Evolutionary conservation across 495 filamentous ascomycete species (phyloP).

Genomic region (Aspergillus bridgeri): DNA sequence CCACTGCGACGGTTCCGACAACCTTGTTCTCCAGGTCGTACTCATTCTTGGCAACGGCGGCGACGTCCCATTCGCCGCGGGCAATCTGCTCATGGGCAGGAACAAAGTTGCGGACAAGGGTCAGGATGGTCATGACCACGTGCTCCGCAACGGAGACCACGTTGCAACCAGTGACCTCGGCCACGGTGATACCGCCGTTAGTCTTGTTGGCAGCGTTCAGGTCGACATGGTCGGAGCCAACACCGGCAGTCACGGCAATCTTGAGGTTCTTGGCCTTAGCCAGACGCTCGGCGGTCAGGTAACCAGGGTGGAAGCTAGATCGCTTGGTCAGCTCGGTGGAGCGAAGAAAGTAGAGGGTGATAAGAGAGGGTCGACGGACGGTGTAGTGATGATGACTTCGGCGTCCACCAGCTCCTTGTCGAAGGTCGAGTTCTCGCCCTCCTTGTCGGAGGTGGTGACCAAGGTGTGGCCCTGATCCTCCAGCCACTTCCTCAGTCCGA

Average conservation of each 20-base stretch:
- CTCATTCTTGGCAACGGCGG: constrained; percentile 94
- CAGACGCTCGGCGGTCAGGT: constrained; percentile 93
- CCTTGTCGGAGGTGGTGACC: constrained; percentile 96
- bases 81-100: constrained; percentile 93
- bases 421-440: constrained; percentile 87
- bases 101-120: constrained; percentile 95
- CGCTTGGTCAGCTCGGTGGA: constrained; percentile 15
- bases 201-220: constrained; percentile 96
- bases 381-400: constrained; percentile 98
- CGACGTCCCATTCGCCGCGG: constrained; percentile 90
- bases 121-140: constrained; percentile 97
- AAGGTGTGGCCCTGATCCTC: constrained; percentile 94
- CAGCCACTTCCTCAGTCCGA: constrained; percentile 93
- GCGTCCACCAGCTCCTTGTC: constrained; percentile 94
- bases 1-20: constrained; percentile 95
- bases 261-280: constrained; percentile 99
- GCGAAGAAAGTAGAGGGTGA: too few species aligned
- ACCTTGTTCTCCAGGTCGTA: constrained; percentile 97
- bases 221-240: constrained; percentile 97
- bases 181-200: constrained; percentile 95
- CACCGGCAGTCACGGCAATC: constrained; percentile 92
- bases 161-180: constrained; percentile 93
- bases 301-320: constrained; percentile 92
- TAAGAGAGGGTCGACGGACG: constrained; percentile 56
- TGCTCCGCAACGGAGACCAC: constrained; percentile 90